Evolutionary conservation across 2,329 filamentous ascomycete genomes (phyloP).

Genomic region (Sclerotinia glacialis): DNA sequence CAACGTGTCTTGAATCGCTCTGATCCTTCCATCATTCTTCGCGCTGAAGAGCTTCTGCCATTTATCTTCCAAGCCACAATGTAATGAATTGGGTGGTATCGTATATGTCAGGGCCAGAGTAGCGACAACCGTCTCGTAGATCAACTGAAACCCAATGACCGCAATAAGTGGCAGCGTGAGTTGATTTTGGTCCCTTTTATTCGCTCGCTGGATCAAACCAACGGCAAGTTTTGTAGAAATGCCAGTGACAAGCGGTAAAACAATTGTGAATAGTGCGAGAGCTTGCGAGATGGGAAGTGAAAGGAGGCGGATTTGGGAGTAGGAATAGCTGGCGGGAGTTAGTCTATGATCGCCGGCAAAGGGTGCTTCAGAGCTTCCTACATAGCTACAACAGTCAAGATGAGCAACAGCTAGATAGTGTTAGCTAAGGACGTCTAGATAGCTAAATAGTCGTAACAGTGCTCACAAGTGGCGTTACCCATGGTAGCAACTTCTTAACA

Average conservation of each 20-base stretch:
- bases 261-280: slow-evolving; percentile 34
- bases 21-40: slow-evolving; percentile 52
- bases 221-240: slow-evolving; percentile 33
- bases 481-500: slow-evolving; percentile 24
- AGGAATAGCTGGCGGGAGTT: slow-evolving; percentile 32
- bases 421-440: slow-evolving; percentile 20
- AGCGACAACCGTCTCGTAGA: slow-evolving; percentile 38
- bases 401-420: slow-evolving; percentile 29
- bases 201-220: slow-evolving; percentile 29
- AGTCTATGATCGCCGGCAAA: slow-evolving; percentile 13
- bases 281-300: slow-evolving; percentile 37
- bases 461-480: slow-evolving; percentile 33
- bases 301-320: slow-evolving; percentile 35
- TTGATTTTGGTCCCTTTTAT: slow-evolving; percentile 31
- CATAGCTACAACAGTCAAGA: slow-evolving; percentile 36
- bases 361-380: slow-evolving; percentile 18
- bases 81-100: slow-evolving; percentile 31
- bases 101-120: slow-evolving; percentile 38
- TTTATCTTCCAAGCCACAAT: slow-evolving; percentile 54
- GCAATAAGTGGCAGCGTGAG: slow-evolving; percentile 36
- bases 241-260: slow-evolving; percentile 36
- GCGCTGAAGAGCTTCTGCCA: slow-evolving; percentile 55
- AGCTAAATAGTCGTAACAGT: background rate
- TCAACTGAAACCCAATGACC: slow-evolving; percentile 36
- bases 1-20: slow-evolving; percentile 62